Percentiles rank a stretch among this genome's conserved stretches.
These are phyloP conservation scores for Chloromonas sp. DNA, from an alignment of 163 green algal species.

Conservation along the genomic window DNA sequence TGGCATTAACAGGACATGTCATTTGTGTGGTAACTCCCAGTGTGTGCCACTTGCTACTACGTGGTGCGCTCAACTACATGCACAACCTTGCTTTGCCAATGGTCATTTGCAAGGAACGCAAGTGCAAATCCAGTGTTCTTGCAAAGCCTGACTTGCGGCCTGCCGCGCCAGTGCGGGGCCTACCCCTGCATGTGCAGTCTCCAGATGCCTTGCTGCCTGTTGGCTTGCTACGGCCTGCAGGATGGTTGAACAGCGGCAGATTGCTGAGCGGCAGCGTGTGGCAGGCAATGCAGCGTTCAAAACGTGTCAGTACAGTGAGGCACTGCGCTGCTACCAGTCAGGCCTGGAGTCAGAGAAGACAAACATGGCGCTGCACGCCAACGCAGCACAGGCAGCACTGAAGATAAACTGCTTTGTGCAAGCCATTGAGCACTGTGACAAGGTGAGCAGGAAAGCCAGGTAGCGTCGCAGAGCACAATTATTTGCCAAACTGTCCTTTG, in stretches of 20 bases:
- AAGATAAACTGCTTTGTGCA: conserved; percentile 69
- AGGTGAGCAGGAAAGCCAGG: conserved; percentile 33
- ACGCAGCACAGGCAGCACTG: conserved; percentile 69
- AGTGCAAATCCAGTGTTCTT: no score
- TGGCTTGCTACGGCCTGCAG: conserved; percentile 16
- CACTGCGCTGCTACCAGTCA: conserved; percentile 60
- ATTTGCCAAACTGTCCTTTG: neutral
- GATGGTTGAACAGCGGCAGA: conserved; percentile 64
- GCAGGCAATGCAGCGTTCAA: conserved; percentile 61
- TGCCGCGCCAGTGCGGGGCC: no score
- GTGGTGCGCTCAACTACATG: no score
- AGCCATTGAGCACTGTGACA: conserved; percentile 74
- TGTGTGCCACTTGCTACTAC: no score
- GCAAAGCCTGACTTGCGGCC: no score
- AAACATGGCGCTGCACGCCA: conserved; percentile 70
- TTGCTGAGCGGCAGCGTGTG: conserved; percentile 58
- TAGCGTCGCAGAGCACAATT: neutral
- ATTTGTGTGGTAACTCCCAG: no score
- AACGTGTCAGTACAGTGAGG: conserved; percentile 47
- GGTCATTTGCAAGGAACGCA: no score
- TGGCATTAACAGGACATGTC: no score
- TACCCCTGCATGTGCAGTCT: no score
- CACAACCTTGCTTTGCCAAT: no score
- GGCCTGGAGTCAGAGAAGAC: conserved; percentile 59
- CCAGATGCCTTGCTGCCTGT: no score